Percentiles rank a stretch among this genome's conserved stretches.
Conservation (phyloP, 2,329 filamentous ascomycete species). For the Aspergillus unguis region DNA sequence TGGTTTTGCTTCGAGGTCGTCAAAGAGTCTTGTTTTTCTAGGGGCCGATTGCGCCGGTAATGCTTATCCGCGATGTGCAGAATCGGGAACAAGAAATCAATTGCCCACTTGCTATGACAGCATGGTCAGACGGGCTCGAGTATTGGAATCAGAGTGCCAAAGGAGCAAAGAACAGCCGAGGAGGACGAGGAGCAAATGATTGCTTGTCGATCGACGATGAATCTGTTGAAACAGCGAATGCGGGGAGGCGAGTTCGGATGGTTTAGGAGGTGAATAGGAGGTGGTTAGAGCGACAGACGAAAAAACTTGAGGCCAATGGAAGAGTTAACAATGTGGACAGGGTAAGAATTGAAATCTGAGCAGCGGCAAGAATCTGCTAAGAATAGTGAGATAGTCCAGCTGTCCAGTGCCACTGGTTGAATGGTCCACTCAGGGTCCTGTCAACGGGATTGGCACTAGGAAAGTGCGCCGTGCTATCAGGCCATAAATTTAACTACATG, state of each 20-base stretch:
- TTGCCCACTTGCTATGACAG: neutral
- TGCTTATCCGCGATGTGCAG: neutral
- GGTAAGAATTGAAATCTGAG: neutral
- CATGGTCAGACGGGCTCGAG: neutral
- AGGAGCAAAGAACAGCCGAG: neutral
- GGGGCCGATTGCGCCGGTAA: neutral
- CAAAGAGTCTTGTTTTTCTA: neutral
- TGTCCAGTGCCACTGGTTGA: neutral
- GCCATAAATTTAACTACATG: neutral
- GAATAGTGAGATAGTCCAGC: neutral
- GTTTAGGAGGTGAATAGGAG: neutral
- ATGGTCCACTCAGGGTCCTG: neutral
- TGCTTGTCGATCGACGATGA: slow-evolving; percentile 3
- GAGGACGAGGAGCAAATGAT: neutral
- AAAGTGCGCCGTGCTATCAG: neutral
- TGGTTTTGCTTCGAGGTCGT: neutral
- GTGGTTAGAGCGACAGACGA: neutral
- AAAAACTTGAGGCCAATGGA: neutral
- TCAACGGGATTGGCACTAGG: neutral
- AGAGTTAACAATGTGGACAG: neutral
- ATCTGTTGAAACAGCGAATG: slow-evolving; percentile 2
- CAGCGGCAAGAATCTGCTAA: neutral
- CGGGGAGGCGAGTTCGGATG: slow-evolving; percentile 8
- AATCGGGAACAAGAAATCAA: neutral
- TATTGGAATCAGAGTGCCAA: neutral